Evolutionary conservation across 2,329 filamentous ascomycete genomes (phyloP).

Genomic region (Ascosphaera aggregata): DNA sequence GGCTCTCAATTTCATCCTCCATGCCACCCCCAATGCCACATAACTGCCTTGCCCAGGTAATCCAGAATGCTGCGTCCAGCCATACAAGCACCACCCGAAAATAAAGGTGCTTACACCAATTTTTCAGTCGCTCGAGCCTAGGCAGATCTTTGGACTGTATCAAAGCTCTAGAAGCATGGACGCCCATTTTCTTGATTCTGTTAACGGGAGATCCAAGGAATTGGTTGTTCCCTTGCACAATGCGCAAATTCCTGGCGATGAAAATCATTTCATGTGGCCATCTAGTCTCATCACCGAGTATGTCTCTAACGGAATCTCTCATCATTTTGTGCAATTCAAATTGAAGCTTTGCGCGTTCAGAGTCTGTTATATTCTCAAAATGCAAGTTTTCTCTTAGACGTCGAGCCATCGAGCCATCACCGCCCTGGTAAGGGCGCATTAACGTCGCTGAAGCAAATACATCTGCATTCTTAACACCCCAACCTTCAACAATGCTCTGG

Average conservation of each 20-base stretch:
- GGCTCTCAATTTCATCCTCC: slow-evolving; percentile 80
- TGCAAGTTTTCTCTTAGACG: slow-evolving; percentile 22
- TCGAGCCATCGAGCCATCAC: slow-evolving; percentile 42
- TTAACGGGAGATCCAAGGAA: slow-evolving; percentile 76
- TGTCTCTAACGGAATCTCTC: slow-evolving; percentile 48
- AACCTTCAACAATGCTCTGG: slow-evolving; percentile 43
- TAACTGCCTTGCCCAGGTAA: slow-evolving; percentile 52
- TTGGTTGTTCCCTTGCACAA: slow-evolving; percentile 85
- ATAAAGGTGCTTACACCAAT: slow-evolving; percentile 55
- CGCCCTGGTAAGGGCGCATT: slow-evolving; percentile 75
- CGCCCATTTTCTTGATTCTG: slow-evolving; percentile 76
- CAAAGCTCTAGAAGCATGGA: slow-evolving; percentile 71
- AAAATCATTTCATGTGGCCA: slow-evolving; percentile 84
- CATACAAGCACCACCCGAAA: slow-evolving; percentile 55
- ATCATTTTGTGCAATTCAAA: slow-evolving; percentile 64
- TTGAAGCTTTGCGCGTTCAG: slow-evolving; percentile 32
- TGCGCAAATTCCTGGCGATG: slow-evolving; percentile 74
- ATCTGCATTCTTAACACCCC: slow-evolving; percentile 78
- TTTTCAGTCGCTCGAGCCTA: slow-evolving; percentile 36
- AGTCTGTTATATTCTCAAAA: slow-evolving; percentile 15
- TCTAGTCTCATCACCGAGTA: slow-evolving; percentile 65
- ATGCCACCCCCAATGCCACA: slow-evolving; percentile 60
- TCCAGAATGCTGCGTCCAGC: slow-evolving; percentile 66
- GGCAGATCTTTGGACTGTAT: slow-evolving; percentile 47
- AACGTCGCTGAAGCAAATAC: slow-evolving; percentile 81